phyloP scores from a whole-genome alignment of 129 eudicot genomes.

The Flaveria bidentis region DNA sequence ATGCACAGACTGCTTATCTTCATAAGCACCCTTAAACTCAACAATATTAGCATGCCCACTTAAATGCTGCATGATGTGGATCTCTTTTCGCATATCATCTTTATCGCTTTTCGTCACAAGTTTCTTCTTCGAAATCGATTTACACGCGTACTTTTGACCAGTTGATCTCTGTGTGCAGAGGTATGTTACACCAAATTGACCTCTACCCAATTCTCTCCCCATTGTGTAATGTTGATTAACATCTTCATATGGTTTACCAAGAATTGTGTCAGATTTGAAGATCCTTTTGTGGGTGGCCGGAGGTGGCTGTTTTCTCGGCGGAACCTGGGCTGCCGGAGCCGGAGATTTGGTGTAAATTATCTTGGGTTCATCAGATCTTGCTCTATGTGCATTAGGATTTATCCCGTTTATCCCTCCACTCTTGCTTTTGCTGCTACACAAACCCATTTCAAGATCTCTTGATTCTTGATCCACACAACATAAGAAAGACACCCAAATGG shows the following conservation, averaged over 20 bases:
- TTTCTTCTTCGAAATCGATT: conserved; percentile 81
- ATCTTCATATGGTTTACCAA: conserved; percentile 80
- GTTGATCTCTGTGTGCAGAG: conserved; percentile 58
- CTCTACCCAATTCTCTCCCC: conserved; percentile 86
- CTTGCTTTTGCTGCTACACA: conserved; percentile 57
- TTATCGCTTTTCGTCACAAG: conserved; percentile 75
- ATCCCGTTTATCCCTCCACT: conserved; percentile 19
- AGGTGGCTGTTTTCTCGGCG: conserved; percentile 36
- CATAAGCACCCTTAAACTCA: conserved; percentile 90
- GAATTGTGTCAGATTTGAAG: conserved; percentile 56
- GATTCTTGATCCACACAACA: conserved; percentile 11
- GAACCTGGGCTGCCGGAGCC: conserved; percentile 41
- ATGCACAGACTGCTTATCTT: conserved; percentile 74
- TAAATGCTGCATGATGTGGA: conserved; percentile 91
- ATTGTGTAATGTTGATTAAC: conserved; percentile 61
- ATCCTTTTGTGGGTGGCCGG: conserved; percentile 44
- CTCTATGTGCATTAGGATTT: conserved; percentile 22
- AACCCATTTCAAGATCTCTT: conserved; percentile 46
- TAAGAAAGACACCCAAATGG: conserved; percentile 1
- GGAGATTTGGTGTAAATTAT: conserved; percentile 57
- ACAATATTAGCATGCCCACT: conserved; percentile 92
- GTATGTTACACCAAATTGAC: conserved; percentile 88
- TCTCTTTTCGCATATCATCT: conserved; percentile 84
- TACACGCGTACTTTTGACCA: conserved; percentile 70
- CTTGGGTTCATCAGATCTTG: conserved; percentile 37